These are phyloP conservation scores for Trichoderma erinaceum DNA, from an alignment of 495 filamentous ascomycete genomes.

Conservation along the genomic window DNA sequence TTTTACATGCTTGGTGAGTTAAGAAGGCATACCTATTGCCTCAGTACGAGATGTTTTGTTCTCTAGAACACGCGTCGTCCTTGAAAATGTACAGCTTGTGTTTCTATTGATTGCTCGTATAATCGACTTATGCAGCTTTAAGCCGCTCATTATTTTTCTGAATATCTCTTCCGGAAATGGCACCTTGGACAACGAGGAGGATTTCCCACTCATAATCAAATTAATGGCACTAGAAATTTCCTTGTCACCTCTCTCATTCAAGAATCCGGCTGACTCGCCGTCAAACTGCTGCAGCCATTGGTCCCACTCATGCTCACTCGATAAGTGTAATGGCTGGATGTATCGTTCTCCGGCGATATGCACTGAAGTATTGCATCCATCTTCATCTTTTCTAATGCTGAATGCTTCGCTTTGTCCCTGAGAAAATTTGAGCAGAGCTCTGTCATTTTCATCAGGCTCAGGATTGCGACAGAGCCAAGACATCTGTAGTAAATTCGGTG, in stretches of 20 bases:
- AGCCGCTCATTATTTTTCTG: neutral
- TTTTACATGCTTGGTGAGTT: neutral
- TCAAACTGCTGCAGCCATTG: neutral
- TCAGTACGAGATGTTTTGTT: neutral
- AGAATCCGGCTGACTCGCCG: neutral
- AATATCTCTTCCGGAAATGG: neutral
- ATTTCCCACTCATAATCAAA: neutral
- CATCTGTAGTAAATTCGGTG: neutral
- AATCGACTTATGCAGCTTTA: neutral
- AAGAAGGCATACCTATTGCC: neutral
- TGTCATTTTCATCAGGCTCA: neutral
- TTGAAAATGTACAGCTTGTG: slow-evolving; percentile 1
- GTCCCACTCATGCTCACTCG: neutral
- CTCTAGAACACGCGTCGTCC: neutral
- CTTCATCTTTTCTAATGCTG: neutral
- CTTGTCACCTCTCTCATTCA: neutral
- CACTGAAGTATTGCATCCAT: neutral
- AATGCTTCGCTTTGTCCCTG: neutral
- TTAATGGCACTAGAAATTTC: neutral
- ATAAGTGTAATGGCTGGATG: neutral
- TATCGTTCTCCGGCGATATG: neutral
- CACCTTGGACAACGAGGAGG: neutral
- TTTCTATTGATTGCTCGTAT: slow-evolving; percentile 7
- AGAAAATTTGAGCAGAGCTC: neutral
- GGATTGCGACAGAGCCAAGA: neutral